A percentile compares a stretch with the other conserved stretches of the same genome.
Evolutionary conservation across 2,329 filamentous ascomycete species (phyloP).

Genomic region (Cyphellophora attinorum): DNA sequence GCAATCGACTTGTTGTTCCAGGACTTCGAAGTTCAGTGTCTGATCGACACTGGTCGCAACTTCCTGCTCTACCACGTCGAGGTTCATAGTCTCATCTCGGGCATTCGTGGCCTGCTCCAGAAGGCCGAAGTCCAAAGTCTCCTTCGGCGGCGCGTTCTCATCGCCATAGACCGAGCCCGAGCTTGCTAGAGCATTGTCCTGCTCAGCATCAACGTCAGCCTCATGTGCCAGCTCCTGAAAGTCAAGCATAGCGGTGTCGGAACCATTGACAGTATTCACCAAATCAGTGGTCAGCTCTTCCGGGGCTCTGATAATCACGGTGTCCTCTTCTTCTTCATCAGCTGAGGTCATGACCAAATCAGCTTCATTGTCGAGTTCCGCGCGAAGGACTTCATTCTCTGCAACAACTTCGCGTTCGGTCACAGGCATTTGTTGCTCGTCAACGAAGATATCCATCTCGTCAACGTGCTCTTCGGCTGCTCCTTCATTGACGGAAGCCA

Average conservation of each 20-base stretch:
- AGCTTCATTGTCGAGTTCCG: slow-evolving; percentile 4
- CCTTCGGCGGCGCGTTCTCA: slow-evolving; percentile 42
- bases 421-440: not conserved
- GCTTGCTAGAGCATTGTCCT: slow-evolving; percentile 20
- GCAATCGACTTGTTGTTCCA: not conserved
- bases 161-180: slow-evolving; percentile 54
- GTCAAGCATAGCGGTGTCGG: slow-evolving; percentile 16
- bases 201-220: slow-evolving; percentile 11
- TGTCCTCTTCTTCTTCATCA: slow-evolving; percentile 19
- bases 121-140: not conserved
- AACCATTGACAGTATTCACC: slow-evolving; percentile 14
- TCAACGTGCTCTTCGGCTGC: slow-evolving; percentile 9
- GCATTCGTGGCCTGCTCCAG: not conserved
- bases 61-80: not conserved
- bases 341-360: slow-evolving; percentile 11
- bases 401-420: slow-evolving; percentile 1
- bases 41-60: not conserved
- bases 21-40: not conserved
- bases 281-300: slow-evolving; percentile 13
- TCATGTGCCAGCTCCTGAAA: slow-evolving; percentile 13
- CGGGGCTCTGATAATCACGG: slow-evolving; percentile 19
- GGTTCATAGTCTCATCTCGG: not conserved
- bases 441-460: slow-evolving; percentile 6
- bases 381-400: slow-evolving; percentile 1
- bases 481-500: slow-evolving; percentile 29